Evolutionary conservation across 139 green algal species (phyloP).

Genomic region (Chlamydomonas asymmetrica): DNA sequence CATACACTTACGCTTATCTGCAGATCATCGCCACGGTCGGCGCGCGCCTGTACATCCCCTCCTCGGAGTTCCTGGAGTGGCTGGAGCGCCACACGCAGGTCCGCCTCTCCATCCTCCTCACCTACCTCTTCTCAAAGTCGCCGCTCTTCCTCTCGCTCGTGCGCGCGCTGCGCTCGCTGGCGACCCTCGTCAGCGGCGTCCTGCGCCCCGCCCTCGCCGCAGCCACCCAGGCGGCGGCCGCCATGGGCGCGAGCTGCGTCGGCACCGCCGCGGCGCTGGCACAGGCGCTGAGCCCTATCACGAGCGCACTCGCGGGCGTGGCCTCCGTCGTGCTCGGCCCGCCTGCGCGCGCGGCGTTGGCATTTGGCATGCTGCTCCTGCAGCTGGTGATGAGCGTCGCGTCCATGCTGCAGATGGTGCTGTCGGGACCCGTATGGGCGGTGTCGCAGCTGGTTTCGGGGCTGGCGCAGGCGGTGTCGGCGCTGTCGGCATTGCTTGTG

Average conservation of each 20-base stretch:
- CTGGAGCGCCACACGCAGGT: slow-evolving; percentile 77
- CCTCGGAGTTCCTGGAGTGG: slow-evolving; percentile 68
- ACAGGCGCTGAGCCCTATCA: neutral
- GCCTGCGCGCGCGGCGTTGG: slow-evolving; percentile 7
- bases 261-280: slow-evolving; percentile 11
- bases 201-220: slow-evolving; percentile 1
- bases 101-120: slow-evolving; percentile 80
- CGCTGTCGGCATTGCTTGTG: slow-evolving; percentile 5
- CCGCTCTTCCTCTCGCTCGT: slow-evolving; percentile 62
- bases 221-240: neutral
- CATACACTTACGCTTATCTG: neutral
- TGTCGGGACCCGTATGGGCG: slow-evolving; percentile 7
- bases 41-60: slow-evolving; percentile 53
- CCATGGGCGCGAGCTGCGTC: neutral
- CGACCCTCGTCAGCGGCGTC: slow-evolving; percentile 22
- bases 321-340: neutral
- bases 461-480: slow-evolving; percentile 3
- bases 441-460: neutral
- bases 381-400: slow-evolving; percentile 19
- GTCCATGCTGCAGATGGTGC: slow-evolving; percentile 13
- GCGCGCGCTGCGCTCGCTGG: slow-evolving; percentile 25
- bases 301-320: neutral
- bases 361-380: neutral
- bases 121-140: slow-evolving; percentile 81
- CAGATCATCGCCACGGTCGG: slow-evolving; percentile 28